Conservation (phyloP, 2,329 filamentous ascomycete genomes). For the Fusarium sp. region DNA sequence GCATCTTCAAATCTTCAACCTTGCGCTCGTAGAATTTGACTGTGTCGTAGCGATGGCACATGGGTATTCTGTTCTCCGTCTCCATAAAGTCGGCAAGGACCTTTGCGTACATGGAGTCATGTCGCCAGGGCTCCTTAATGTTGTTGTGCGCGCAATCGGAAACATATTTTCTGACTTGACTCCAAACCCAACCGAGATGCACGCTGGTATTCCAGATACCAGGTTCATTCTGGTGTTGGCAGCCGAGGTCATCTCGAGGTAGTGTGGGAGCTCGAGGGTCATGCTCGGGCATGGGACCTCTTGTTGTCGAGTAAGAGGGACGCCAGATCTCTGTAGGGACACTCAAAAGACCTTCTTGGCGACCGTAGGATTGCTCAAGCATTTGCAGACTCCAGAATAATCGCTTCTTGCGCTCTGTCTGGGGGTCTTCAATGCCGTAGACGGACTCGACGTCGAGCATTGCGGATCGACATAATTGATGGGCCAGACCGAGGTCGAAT, state of each 20-base stretch:
- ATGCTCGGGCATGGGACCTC: conserved; percentile 41
- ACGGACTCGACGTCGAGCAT: conserved; percentile 59
- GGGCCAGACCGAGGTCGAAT: conserved; percentile 62
- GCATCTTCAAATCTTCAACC: conserved; percentile 57
- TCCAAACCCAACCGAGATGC: conserved; percentile 65
- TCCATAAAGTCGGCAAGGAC: conserved; percentile 64
- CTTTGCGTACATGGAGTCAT: conserved; percentile 63
- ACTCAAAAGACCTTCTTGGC: conserved; percentile 58
- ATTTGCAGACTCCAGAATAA: conserved; percentile 65
- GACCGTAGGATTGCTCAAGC: conserved; percentile 62
- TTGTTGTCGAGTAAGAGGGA: conserved; percentile 47
- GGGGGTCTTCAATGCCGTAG: conserved; percentile 52
- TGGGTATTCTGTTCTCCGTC: conserved; percentile 60
- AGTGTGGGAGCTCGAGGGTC: conserved; percentile 55
- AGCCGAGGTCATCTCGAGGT: conserved; percentile 59
- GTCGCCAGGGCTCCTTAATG: conserved; percentile 62
- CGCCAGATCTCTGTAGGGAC: conserved; percentile 57
- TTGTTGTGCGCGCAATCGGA: conserved; percentile 60
- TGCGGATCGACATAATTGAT: conserved; percentile 63
- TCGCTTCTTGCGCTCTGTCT: conserved; percentile 59
- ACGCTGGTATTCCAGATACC: conserved; percentile 64
- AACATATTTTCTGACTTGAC: conserved; percentile 59
- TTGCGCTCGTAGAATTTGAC: conserved; percentile 64
- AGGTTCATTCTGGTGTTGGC: conserved; percentile 53
- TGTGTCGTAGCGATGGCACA: conserved; percentile 64